Base-by-base conservation (phyloP, 139 green algal genomes). In the Chlorella sp. region DNA sequence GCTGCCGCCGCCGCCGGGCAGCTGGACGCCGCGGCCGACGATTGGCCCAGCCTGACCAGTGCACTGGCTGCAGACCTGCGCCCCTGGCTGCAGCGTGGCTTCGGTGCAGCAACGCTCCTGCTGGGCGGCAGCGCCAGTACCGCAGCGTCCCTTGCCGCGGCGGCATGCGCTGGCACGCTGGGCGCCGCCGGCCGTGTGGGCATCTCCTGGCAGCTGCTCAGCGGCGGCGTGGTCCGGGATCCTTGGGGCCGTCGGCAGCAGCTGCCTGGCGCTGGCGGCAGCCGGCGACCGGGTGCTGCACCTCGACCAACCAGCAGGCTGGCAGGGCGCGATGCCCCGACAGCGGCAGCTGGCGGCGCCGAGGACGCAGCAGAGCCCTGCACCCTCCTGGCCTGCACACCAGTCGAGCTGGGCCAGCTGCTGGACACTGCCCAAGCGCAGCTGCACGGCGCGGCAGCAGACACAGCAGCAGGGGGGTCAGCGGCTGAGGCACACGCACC, bases 131-230 rank as follows among this genome's bases (percentile, higher is more conserved):
- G 4, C 70, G 13, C 23, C 70, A 38, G 39, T 12, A 38, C 26
- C 39, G 25, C 28, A 36, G 26, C 70, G 26, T 13, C 39, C 28
- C 38, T 21, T 13, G 9, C 25, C 34, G 28, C 34, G 23, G 23
- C 13, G 23, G 76, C 38, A 15, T 56, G 60, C 0, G 72, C 9
- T 26, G 44, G n/a, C 0, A 30, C 44, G 11, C 34, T 82, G n/a
- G 25, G 18, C 26, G 1, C 30, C n/a, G 72, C 36, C n/a, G 26
- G 28, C n/a, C 18, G 6, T 23, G 41, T 86, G 38, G 65, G 73
- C 39, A 18, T 86, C 17, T 68, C 44, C 1, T 86, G 81, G 81
- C 65, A 67, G 60, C 69, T 82, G 39, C 44, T 68, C 28, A 65
- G 65, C 30, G 39, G n/a, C n/a, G 63, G 32, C 17, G 60, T 32